Percentiles rank a stretch among this genome's conserved stretches.
Evolutionary conservation across 2,329 filamentous ascomycete genomes (phyloP).

Genomic region (Cladosporium phlei): DNA sequence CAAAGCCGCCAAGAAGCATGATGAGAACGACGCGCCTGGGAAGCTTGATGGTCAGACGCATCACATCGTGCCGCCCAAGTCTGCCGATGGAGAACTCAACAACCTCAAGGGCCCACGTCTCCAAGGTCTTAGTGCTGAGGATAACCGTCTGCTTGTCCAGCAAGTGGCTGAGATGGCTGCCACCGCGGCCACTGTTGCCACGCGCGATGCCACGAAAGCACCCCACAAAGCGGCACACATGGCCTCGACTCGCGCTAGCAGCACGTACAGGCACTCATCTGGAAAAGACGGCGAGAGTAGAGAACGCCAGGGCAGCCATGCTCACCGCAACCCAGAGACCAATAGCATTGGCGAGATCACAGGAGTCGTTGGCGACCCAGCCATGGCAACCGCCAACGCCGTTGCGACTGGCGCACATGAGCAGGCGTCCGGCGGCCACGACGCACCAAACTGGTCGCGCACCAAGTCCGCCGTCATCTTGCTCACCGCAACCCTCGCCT

Average conservation of each 20-base stretch:
- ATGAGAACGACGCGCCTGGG: constrained; percentile 12
- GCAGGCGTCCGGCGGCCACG: constrained; percentile 66
- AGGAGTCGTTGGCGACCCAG: not conserved
- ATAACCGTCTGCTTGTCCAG: constrained; percentile 74
- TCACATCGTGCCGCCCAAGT: constrained; percentile 72
- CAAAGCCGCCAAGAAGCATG: constrained; percentile 24
- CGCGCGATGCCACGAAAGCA: constrained; percentile 63
- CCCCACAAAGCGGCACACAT: constrained; percentile 49
- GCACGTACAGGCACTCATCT: not conserved
- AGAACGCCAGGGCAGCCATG: not conserved
- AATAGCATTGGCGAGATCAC: constrained; percentile 1
- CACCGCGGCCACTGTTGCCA: constrained; percentile 80
- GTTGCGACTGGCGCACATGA: constrained; percentile 10
- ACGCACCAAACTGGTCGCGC: constrained; percentile 97
- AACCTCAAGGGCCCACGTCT: constrained; percentile 34
- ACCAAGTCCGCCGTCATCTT: constrained; percentile 86
- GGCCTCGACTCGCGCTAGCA: constrained; percentile 24
- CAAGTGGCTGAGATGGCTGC: constrained; percentile 93
- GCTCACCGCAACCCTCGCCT: constrained; percentile 80
- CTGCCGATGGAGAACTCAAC: constrained; percentile 44
- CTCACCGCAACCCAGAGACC: constrained; percentile 7
- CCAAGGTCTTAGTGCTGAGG: constrained; percentile 71
- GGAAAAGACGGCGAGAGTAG: not conserved
- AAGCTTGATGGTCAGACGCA: constrained; percentile 38
- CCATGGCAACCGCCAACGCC: constrained; percentile 2